Conservation (phyloP, 805 yeast species). For the Cyberlindnera misumaiensis region DNA sequence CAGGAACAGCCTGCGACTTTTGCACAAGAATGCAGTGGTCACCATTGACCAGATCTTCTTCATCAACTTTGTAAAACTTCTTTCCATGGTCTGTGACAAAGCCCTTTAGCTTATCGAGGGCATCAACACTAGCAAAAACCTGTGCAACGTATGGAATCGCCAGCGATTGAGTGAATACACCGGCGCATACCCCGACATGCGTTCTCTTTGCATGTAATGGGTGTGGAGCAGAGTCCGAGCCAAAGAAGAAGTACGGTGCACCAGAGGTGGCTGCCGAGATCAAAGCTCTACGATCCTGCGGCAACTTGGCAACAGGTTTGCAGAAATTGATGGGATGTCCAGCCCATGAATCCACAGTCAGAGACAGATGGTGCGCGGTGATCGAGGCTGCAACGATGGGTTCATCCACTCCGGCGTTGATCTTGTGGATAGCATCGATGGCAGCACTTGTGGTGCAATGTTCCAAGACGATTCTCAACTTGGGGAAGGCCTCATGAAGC, state of each 20-base stretch:
- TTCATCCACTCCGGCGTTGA: constrained; percentile 40
- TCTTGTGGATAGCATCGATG: constrained; percentile 60
- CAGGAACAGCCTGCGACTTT: constrained; percentile 52
- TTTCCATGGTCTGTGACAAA: constrained; percentile 77
- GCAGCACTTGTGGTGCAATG: constrained; percentile 95
- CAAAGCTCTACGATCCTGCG: constrained; percentile 74
- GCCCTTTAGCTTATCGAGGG: constrained; percentile 56
- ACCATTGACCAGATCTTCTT: constrained; percentile 34
- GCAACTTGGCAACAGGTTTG: constrained; percentile 95
- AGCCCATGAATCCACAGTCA: constrained; percentile 94
- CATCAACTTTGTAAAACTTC: constrained; percentile 56
- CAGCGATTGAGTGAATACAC: constrained; percentile 86
- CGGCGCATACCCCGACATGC: constrained; percentile 90
- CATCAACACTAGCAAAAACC: constrained; percentile 61
- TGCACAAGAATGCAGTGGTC: constrained; percentile 52
- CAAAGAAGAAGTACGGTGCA: constrained; percentile 88
- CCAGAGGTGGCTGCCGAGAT: constrained; percentile 89
- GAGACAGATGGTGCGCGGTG: constrained; percentile 88
- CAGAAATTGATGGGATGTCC: constrained; percentile 94
- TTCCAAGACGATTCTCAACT: constrained; percentile 79
- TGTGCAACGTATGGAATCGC: constrained; percentile 83
- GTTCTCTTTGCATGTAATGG: constrained; percentile 73
- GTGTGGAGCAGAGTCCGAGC: constrained; percentile 98
- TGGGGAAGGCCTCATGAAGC: constrained; percentile 78
- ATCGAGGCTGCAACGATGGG: constrained; percentile 82